These are phyloP conservation scores for Gastrolobium villosum DNA, from an alignment of 306 rosid species.

Conservation along the genomic window DNA sequence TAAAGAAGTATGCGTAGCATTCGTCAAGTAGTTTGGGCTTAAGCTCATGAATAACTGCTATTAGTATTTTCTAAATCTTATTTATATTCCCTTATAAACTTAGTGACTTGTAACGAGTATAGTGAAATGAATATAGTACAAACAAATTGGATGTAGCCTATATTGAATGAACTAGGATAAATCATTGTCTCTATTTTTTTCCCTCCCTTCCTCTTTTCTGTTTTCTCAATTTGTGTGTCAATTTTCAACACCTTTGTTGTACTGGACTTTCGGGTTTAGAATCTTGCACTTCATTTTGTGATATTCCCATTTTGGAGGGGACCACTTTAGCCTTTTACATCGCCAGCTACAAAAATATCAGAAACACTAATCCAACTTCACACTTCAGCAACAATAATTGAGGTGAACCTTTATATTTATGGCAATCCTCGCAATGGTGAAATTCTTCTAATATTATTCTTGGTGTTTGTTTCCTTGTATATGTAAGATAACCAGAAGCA, in stretches of 20 bases:
- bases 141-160: no score
- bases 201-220: no score
- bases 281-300: conserved; percentile 9
- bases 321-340: conserved; percentile 44
- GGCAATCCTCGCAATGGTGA: not conserved
- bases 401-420: conserved; percentile 20
- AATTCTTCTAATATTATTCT: not conserved
- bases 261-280: conserved; percentile 2
- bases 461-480: not conserved
- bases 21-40: no score
- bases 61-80: no score
- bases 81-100: no score
- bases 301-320: conserved; percentile 32
- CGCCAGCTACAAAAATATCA: not conserved
- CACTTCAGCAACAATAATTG: conserved; percentile 54
- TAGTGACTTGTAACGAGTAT: no score
- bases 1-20: no score
- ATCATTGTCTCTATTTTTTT: no score
- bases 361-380: conserved; percentile 51
- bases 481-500: not conserved
- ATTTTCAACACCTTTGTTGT: not conserved
- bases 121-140: no score
- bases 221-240: no score
- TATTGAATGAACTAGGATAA: no score
- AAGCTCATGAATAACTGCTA: no score